These are phyloP conservation scores for Alloteropsis semialata DNA, from an alignment of 176 grass and related monocot genomes.

Conservation along the genomic window DNA sequence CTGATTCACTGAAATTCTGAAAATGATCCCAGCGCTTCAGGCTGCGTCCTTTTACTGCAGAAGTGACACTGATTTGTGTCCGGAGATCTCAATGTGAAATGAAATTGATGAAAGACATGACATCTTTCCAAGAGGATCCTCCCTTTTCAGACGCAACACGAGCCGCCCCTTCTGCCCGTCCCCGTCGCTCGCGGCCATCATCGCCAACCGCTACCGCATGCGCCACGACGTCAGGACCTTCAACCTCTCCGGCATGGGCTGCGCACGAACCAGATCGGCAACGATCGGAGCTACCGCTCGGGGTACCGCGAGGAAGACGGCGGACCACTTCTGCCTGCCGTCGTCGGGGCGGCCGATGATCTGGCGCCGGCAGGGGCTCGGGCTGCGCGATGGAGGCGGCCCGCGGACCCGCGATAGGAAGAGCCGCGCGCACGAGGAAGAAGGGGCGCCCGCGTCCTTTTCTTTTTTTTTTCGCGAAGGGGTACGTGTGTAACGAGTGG, in stretches of 20 bases:
- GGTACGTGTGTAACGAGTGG: no score
- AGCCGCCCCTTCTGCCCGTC: not conserved
- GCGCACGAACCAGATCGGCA: slow-evolving; percentile 45
- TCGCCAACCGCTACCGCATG: no score
- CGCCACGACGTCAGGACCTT: slow-evolving; percentile 40
- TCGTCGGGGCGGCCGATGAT: slow-evolving; percentile 58
- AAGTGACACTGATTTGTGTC: not conserved
- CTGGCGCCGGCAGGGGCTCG: slow-evolving; percentile 46
- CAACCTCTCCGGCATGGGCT: slow-evolving; percentile 90
- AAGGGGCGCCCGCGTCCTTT: no score
- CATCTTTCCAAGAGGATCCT: slow-evolving; percentile 26
- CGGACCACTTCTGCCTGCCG: slow-evolving; percentile 65
- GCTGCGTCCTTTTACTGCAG: not conserved
- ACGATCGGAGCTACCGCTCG: slow-evolving; percentile 53
- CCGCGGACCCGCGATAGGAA: no score
- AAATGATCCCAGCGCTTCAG: not conserved
- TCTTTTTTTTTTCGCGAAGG: no score
- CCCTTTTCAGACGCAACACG: not conserved
- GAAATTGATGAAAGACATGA: slow-evolving; percentile 38
- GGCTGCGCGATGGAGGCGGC: slow-evolving; percentile 61
- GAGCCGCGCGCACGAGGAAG: no score
- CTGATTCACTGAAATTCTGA: not conserved
- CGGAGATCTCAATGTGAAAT: slow-evolving; percentile 10
- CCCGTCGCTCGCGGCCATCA: no score
- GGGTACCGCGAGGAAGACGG: slow-evolving; percentile 58